These are phyloP conservation scores for Daldinia bambusicola DNA, from an alignment of 495 filamentous ascomycete species.

Conservation along the genomic window DNA sequence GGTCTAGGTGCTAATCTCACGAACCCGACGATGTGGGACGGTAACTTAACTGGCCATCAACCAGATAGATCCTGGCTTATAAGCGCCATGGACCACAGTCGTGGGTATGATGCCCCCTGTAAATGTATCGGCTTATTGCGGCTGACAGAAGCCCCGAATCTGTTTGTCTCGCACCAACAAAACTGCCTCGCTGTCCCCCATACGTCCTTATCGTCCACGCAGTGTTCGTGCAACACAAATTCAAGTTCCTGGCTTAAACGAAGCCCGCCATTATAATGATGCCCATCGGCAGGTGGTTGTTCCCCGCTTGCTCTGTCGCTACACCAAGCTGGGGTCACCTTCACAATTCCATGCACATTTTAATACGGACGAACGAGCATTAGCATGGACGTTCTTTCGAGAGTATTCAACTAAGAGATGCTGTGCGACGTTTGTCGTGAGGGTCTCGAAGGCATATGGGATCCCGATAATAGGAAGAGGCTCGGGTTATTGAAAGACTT, in stretches of 20 bases:
- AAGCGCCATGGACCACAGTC: constrained; percentile 11
- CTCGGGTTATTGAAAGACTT: constrained; percentile 33
- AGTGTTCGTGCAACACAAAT: background rate
- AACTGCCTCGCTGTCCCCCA: background rate
- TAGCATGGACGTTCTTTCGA: background rate
- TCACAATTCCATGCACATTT: background rate
- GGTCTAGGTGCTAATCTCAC: too few species aligned
- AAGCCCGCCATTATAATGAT: background rate
- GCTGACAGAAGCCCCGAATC: background rate
- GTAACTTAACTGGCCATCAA: background rate
- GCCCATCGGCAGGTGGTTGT: background rate
- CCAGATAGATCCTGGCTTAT: background rate
- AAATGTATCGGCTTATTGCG: constrained; percentile 12
- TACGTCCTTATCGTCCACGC: background rate
- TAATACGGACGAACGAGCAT: background rate
- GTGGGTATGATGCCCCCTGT: constrained; percentile 20
- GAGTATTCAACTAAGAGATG: too few species aligned
- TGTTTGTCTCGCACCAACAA: background rate
- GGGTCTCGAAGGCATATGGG: constrained; percentile 43
- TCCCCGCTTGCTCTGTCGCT: background rate
- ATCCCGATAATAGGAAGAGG: constrained; percentile 32
- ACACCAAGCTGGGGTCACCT: background rate
- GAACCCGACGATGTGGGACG: constrained; percentile 6
- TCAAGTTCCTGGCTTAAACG: background rate
- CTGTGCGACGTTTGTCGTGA: constrained; percentile 42